Base-by-base conservation (phyloP, 2,329 filamentous ascomycete genomes). In the Cordyceps tenuipes region DNA sequence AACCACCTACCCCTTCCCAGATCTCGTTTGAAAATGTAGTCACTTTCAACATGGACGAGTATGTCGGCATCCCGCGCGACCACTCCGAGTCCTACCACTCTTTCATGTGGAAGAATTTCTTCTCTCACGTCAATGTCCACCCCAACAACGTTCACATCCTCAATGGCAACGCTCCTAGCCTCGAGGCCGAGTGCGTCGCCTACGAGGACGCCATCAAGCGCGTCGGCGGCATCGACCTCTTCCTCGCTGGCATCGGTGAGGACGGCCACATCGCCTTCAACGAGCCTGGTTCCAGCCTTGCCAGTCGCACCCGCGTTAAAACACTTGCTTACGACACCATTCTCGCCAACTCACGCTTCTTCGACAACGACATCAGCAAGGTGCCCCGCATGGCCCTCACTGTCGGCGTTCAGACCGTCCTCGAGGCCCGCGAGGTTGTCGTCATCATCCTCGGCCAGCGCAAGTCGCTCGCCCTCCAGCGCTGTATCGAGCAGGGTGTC, bases 21-120 rank as follows among this genome's bases (percentile, higher is more conserved):
- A 86, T 95, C 68, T 93, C 90, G 1, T 95, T 95, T 72, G 86
- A 87, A 69, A 84, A 95, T 87, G 89, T 95, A 68, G 83, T 94
- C 70, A 95, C 90, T 29, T 95, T 95, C 80, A 94, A 94, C 75
- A 94, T 94, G 90, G 90, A 95, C 75, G 90, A 95, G 76, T 95
- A 95, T 69, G 89, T 94, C 65, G 89, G 88, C 61, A 82, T 95
- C 63, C 87, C 90, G 39, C 85, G 89, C 68, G 89, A 92, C 67
- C 89, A 95, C 71, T 86, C 89, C 13, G 86, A 94, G 72, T 91
- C 87, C 68, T 95, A 95, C 75, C 90, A 95, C 77, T 89, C 86
- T 65, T 95, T 94, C 78, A 94, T 95, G 90, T 95, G 91, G 82
- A 90, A 89, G 75, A 82, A 94, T 76, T 91, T 95, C 79, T 95